Conservation (phyloP, 768 basidiomycete species). For the Boletellus ananas region DNA sequence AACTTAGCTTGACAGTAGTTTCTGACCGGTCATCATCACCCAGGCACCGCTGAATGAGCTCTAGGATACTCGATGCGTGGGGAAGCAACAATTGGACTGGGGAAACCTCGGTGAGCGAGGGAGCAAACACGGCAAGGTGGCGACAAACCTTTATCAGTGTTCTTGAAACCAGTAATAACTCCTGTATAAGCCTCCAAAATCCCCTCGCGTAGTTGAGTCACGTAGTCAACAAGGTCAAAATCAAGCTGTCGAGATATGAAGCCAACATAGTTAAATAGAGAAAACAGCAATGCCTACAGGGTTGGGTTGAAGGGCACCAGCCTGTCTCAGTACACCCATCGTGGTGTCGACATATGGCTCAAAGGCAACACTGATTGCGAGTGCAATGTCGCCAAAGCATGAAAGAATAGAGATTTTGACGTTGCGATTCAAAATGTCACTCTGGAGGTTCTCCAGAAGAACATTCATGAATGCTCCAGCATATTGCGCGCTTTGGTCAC, state of each 20-base stretch:
- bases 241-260: conserved; percentile 52
- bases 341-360: conserved; percentile 88
- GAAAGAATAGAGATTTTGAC: conserved; percentile 97
- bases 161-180: conserved; percentile 87
- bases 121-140: background rate
- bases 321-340: conserved; percentile 88
- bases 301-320: conserved; percentile 82
- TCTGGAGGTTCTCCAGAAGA: conserved; percentile 86
- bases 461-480: conserved; percentile 89
- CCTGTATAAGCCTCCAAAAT: conserved; percentile 97
- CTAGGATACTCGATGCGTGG: conserved; percentile 70
- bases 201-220: conserved; percentile 83
- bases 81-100: conserved; percentile 46
- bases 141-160: conserved; percentile 64
- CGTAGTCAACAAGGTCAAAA: conserved; percentile 90
- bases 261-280: background rate
- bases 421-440: conserved; percentile 83
- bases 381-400: conserved; percentile 94
- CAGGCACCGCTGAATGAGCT: conserved; percentile 75
- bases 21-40: conserved; percentile 84
- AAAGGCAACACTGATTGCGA: conserved; percentile 84
- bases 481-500: conserved; percentile 79
- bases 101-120: conserved; percentile 1
- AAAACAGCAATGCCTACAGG: conserved; percentile 50
- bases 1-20: conserved; percentile 63